phyloP scores from a whole-genome alignment of 257 asterid species.

The Ilex asprella region DNA sequence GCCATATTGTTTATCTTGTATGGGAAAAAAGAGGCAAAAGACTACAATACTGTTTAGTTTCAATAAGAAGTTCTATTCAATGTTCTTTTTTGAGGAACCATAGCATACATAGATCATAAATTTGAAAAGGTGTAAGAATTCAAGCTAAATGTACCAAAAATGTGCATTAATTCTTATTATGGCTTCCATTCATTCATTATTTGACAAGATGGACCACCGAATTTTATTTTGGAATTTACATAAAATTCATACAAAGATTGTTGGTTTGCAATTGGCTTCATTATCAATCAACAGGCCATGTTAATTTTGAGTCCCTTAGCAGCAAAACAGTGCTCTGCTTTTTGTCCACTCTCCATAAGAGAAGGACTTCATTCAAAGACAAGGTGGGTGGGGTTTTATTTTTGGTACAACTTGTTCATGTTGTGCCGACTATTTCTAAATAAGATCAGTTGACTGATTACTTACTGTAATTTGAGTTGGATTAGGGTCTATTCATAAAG shows the following conservation, averaged over 20 bases:
- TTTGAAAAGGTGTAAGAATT: too few relatives aligned
- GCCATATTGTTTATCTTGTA: too few relatives aligned
- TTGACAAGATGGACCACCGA: conserved; percentile 27
- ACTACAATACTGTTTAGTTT: too few relatives aligned
- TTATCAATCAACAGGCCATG: conserved; percentile 3
- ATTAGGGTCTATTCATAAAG: too few relatives aligned
- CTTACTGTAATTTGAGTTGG: too few relatives aligned
- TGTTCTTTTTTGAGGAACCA: too few relatives aligned
- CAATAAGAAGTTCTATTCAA: too few relatives aligned
- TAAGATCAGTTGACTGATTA: too few relatives aligned
- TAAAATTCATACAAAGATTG: conserved; percentile 11
- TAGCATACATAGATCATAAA: too few relatives aligned
- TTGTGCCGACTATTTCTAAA: too few relatives aligned
- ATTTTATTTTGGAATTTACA: conserved; percentile 23
- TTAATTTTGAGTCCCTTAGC: conserved; percentile 15
- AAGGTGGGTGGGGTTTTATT: conserved; percentile 3
- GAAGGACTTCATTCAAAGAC: neutral
- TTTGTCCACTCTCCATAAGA: neutral
- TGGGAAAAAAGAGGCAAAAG: too few relatives aligned
- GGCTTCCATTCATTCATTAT: neutral
- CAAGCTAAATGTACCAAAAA: neutral
- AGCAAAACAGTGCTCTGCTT: conserved; percentile 15
- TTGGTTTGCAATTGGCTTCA: conserved; percentile 26
- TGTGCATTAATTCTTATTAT: neutral
- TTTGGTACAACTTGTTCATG: neutral